Percentiles rank a stretch among this genome's conserved stretches.
Evolutionary conservation across 116 monocot genomes (phyloP).

Genomic region (Papilionanthe hybrid): DNA sequence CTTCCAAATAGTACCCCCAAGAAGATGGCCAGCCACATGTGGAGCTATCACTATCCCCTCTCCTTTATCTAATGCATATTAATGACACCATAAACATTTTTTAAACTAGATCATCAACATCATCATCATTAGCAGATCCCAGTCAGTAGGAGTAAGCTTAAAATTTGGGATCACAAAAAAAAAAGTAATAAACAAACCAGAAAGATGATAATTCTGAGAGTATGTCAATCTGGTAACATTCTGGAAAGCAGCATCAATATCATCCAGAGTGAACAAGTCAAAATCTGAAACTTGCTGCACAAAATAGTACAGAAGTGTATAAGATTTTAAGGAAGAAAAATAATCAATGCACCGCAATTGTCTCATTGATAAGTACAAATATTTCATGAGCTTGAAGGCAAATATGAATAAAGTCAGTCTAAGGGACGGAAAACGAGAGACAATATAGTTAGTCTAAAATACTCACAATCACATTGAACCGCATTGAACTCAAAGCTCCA

Average conservation of each 20-base stretch:
- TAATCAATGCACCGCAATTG: not conserved
- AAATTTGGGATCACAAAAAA: not conserved
- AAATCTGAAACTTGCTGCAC: slow-evolving; percentile 95
- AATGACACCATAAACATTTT: not conserved
- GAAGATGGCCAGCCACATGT: slow-evolving; percentile 92
- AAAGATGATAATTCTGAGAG: slow-evolving; percentile 84
- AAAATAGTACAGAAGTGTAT: slow-evolving; percentile 6
- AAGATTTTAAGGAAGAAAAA: not conserved
- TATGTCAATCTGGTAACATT: slow-evolving; percentile 87
- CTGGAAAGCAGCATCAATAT: slow-evolving; percentile 89
- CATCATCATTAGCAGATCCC: not conserved
- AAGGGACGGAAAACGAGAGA: too few relatives aligned
- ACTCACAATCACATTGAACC: not conserved
- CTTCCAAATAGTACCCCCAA: slow-evolving; percentile 98
- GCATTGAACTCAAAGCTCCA: not conserved
- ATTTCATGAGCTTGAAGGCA: too few relatives aligned
- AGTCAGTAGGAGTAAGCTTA: not conserved
- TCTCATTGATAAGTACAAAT: not conserved
- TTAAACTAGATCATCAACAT: not conserved
- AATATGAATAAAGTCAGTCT: too few relatives aligned
- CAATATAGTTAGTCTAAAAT: too few relatives aligned
- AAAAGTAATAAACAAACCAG: slow-evolving; percentile 47
- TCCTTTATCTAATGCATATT: slow-evolving; percentile 66
- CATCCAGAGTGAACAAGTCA: slow-evolving; percentile 91
- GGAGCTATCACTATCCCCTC: slow-evolving; percentile 99